Conservation (phyloP, 2,329 filamentous ascomycete species). For the Aspergillus tamarii region DNA sequence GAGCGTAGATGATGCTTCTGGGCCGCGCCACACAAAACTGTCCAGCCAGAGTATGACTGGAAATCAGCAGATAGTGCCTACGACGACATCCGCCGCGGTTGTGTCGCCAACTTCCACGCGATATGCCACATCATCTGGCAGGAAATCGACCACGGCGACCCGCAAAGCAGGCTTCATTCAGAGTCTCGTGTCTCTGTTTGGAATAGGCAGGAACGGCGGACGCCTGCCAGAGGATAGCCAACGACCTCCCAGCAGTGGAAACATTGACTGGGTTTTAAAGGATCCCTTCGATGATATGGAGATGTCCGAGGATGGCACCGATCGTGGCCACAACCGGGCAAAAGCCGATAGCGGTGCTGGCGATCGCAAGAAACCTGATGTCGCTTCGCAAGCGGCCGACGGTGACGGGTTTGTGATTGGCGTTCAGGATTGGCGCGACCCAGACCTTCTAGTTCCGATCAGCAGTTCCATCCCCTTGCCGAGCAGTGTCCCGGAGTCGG, state of each 20-base stretch:
- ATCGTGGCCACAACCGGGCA: constrained; percentile 17
- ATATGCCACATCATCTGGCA: constrained; percentile 21
- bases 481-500: constrained; percentile 29
- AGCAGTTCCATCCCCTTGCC: constrained; percentile 28
- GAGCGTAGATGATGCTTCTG: constrained; percentile 60
- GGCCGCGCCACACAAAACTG: constrained; percentile 51
- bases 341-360: constrained; percentile 20
- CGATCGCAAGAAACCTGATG: constrained; percentile 26
- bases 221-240: constrained; percentile 54
- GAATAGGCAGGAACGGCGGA: constrained; percentile 38
- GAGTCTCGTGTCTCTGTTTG: constrained; percentile 49
- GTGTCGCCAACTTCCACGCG: constrained; percentile 39
- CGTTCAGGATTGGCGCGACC: constrained; percentile 85
- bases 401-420: constrained; percentile 75
- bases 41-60: constrained; percentile 26
- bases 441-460: constrained; percentile 64
- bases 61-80: constrained; percentile 26
- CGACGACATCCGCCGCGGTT: constrained; percentile 32
- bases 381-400: constrained; percentile 34
- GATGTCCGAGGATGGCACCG: constrained; percentile 19
- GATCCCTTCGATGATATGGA: constrained; percentile 65
- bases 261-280: constrained; percentile 72
- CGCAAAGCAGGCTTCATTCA: constrained; percentile 43
- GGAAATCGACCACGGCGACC: constrained; percentile 20
- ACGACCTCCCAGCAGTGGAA: constrained; percentile 72